phyloP scores from a whole-genome alignment of 2,329 filamentous ascomycete genomes.

The Calonectria leucothoes region DNA sequence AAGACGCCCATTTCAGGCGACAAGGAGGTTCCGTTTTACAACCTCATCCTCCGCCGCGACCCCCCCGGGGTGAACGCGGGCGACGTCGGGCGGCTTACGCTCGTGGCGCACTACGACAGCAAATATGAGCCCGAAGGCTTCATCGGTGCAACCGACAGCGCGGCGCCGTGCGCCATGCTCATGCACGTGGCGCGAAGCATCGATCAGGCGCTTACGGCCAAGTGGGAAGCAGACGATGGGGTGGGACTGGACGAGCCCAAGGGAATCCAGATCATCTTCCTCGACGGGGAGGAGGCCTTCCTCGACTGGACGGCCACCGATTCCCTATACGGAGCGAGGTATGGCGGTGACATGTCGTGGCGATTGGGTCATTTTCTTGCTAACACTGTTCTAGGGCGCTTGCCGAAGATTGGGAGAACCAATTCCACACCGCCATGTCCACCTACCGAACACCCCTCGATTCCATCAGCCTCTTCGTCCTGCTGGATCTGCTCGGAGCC shows the following conservation, averaged over 20 bases:
- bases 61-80: constrained; percentile 83
- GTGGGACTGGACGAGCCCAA: constrained; percentile 74
- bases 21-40: constrained; percentile 82
- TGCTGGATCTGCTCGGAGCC: constrained; percentile 89
- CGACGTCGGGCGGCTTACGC: constrained; percentile 82
- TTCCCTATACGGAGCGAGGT: constrained; percentile 89
- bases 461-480: constrained; percentile 87
- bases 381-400: constrained; percentile 63
- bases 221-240: constrained; percentile 73
- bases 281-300: constrained; percentile 97
- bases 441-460: constrained; percentile 79
- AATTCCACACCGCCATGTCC: constrained; percentile 76
- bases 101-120: constrained; percentile 95
- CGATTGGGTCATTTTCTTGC: neutral
- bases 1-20: constrained; percentile 81
- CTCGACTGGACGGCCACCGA: constrained; percentile 81
- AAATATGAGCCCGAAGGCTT: constrained; percentile 85
- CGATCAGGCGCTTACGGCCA: constrained; percentile 81
- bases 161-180: constrained; percentile 93
- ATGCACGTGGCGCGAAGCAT: constrained; percentile 87
- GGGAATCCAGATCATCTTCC: constrained; percentile 87
- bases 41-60: constrained; percentile 87
- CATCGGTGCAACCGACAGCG: constrained; percentile 93
- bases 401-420: constrained; percentile 82
- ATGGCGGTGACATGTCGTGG: constrained; percentile 37